Conservation (phyloP, 2,329 filamentous ascomycete genomes). For the Lojkania enalia region DNA sequence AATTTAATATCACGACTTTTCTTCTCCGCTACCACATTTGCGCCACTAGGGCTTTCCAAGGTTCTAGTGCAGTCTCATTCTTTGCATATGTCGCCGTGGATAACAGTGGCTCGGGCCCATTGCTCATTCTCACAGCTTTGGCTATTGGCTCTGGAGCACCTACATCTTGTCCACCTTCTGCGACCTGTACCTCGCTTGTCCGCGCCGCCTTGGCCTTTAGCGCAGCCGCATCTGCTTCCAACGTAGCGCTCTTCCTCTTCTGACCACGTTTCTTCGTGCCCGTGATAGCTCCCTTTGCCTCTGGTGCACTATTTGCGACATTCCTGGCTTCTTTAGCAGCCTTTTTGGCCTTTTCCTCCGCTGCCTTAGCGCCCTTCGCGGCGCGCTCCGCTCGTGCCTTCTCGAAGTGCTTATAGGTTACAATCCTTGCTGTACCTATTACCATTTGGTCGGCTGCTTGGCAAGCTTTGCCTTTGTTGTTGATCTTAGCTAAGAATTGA, state of each 20-base stretch:
- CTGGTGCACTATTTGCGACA: too few relatives aligned
- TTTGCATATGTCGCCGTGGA: not conserved
- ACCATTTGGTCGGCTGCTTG: not conserved
- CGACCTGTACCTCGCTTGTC: not conserved
- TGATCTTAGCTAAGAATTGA: not conserved
- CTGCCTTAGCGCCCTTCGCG: too few relatives aligned
- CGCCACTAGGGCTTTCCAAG: not conserved
- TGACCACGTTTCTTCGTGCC: not conserved
- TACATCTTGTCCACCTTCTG: not conserved
- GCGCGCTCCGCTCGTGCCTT: not conserved
- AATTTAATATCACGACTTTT: not conserved
- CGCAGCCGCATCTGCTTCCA: not conserved
- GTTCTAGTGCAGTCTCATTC: not conserved
- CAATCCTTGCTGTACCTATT: not conserved
- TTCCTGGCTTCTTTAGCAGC: not conserved
- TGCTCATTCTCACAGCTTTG: not conserved
- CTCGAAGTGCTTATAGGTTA: not conserved
- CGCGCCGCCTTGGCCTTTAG: not conserved
- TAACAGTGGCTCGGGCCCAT: not conserved
- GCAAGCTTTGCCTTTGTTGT: not conserved
- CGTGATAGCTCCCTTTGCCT: not conserved
- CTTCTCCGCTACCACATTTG: not conserved
- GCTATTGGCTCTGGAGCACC: constrained; percentile 2
- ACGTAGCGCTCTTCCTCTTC: constrained; percentile 2
- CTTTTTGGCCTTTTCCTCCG: too few relatives aligned